Evolutionary conservation across 331 rosid genomes (phyloP).

Genomic region (Telfairia occidentalis): DNA sequence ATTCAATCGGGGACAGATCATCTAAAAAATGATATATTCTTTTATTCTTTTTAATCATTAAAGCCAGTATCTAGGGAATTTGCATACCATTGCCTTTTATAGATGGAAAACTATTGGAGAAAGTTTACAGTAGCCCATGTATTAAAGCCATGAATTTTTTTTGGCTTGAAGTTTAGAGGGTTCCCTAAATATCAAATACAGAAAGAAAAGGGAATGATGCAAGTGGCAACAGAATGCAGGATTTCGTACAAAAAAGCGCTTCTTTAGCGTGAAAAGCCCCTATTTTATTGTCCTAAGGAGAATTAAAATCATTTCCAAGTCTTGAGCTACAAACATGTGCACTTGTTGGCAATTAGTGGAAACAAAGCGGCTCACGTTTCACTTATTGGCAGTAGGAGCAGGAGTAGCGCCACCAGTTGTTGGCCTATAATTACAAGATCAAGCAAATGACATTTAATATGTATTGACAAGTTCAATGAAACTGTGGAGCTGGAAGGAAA

Average conservation of each 20-base stretch:
- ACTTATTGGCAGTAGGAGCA: conserved; percentile 10
- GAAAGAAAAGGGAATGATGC: neutral
- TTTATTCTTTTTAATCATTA: neutral
- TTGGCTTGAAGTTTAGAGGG: neutral
- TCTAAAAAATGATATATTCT: neutral
- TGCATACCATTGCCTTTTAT: neutral
- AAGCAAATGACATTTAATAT: neutral
- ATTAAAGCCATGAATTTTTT: neutral
- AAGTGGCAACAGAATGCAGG: neutral
- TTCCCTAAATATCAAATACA: neutral
- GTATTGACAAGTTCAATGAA: neutral
- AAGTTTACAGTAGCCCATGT: neutral
- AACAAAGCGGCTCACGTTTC: neutral
- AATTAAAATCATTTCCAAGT: neutral
- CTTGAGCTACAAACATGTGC: neutral
- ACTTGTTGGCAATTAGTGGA: neutral
- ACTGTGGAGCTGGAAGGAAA: neutral
- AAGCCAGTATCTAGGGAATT: neutral
- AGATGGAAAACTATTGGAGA: neutral
- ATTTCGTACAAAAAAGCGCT: neutral
- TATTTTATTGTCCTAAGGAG: neutral
- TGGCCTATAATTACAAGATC: conserved; percentile 49
- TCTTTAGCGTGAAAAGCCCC: neutral
- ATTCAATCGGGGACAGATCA: neutral
- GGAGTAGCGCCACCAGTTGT: conserved; percentile 57